Evolutionary conservation across 2,329 filamentous ascomycete species (phyloP).

Genomic region (Penicillium occitanis): DNA sequence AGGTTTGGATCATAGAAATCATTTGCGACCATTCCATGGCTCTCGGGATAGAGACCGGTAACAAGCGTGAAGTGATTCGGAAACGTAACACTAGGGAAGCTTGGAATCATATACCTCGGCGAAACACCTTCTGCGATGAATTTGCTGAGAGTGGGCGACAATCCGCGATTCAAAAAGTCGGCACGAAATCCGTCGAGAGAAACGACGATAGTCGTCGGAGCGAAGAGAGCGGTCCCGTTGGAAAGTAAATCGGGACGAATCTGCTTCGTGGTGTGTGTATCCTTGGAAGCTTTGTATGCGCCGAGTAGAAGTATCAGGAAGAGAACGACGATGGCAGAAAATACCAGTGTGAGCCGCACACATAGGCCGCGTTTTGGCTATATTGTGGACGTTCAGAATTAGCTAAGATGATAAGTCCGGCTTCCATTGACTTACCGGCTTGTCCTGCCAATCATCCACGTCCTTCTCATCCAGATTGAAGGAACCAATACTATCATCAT

Average conservation of each 20-base stretch:
- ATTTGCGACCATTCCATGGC: conserved; percentile 90
- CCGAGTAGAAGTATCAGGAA: conserved; percentile 58
- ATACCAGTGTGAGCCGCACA: conserved; percentile 40
- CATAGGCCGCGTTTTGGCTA: conserved; percentile 25
- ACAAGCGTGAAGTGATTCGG: conserved; percentile 94
- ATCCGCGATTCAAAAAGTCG: conserved; percentile 78
- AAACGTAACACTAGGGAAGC: conserved; percentile 94
- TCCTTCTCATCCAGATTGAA: conserved; percentile 52
- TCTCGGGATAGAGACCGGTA: conserved; percentile 88
- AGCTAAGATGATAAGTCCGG: not conserved
- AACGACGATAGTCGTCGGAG: conserved; percentile 87
- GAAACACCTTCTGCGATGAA: conserved; percentile 83
- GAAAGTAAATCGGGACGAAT: conserved; percentile 42
- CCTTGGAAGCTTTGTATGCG: conserved; percentile 56
- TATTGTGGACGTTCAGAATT: not conserved
- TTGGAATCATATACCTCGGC: conserved; percentile 87
- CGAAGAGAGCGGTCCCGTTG: conserved; percentile 87
- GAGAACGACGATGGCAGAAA: conserved; percentile 50
- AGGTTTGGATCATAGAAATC: conserved; percentile 85
- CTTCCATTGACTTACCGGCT: conserved; percentile 24
- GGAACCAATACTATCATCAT: conserved; percentile 59
- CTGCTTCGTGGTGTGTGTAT: conserved; percentile 4
- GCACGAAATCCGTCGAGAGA: conserved; percentile 95
- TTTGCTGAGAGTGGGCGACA: conserved; percentile 78
- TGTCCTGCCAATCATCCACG: conserved; percentile 34